Conservation (phyloP, 441 rosid species). For the Syzygium malaccense region DNA sequence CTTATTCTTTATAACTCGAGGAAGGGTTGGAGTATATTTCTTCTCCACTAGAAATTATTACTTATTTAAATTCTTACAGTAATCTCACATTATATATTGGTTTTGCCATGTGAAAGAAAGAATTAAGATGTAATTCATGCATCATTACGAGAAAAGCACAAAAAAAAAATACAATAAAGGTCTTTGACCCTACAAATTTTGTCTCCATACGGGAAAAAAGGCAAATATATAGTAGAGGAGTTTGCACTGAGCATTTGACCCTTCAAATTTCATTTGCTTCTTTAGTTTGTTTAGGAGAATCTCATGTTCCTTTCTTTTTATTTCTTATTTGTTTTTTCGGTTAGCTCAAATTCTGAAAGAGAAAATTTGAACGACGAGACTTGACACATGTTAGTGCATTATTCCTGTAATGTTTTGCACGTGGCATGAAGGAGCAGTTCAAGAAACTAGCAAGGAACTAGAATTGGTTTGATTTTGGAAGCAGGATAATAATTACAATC, state of each 20-base stretch:
- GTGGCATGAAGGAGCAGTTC: neutral
- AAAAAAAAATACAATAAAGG: too few relatives aligned
- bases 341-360: neutral
- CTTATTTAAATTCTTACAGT: neutral
- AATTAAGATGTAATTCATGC: neutral
- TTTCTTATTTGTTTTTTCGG: neutral
- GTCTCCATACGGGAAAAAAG: neutral
- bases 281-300: too few relatives aligned
- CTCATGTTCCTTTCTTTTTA: too few relatives aligned
- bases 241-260: neutral
- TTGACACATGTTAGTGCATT: neutral
- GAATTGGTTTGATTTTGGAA: too few relatives aligned
- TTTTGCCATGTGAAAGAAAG: neutral
- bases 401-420: neutral
- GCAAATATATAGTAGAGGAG: neutral
- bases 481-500: too few relatives aligned
- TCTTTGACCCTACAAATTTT: too few relatives aligned
- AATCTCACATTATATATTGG: neutral
- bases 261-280: neutral
- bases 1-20: accelerated
- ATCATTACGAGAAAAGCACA: too few relatives aligned
- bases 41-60: neutral
- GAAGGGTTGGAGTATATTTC: neutral
- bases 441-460: neutral
- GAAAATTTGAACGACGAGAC: neutral